phyloP scores from a whole-genome alignment of 768 basidiomycete genomes.

The Brasilioporus rufonigricans region DNA sequence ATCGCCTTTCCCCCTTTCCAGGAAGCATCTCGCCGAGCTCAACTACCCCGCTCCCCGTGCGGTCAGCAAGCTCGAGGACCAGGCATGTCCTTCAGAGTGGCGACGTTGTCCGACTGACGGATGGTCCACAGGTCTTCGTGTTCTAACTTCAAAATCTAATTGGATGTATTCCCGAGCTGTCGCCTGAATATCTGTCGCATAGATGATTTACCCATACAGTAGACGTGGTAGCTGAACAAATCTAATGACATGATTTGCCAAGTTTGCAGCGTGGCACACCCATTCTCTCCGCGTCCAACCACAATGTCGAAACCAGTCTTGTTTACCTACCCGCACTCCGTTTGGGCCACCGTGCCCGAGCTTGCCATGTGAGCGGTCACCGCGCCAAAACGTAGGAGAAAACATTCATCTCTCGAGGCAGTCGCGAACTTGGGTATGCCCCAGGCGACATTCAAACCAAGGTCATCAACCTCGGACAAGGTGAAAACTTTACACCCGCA shows the following conservation, averaged over 20 bases:
- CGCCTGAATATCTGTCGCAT: conserved; percentile 4
- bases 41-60: conserved; percentile 85
- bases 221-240: neutral
- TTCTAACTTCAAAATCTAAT: too few species aligned
- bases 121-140: conserved; percentile 36
- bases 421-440: conserved; percentile 45
- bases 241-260: neutral
- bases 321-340: too few species aligned
- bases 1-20: conserved; percentile 27
- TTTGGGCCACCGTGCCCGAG: conserved; percentile 42
- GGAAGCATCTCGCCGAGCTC: conserved; percentile 87
- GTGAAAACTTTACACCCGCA: conserved; percentile 46
- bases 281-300: conserved; percentile 37
- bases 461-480: conserved; percentile 42
- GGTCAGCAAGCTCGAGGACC: conserved; percentile 90
- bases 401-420: too few species aligned
- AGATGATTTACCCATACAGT: conserved; percentile 6
- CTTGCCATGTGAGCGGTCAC: conserved; percentile 46
- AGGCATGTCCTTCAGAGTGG: conserved; percentile 42
- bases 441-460: conserved; percentile 35
- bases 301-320: too few species aligned
- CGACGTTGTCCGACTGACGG: conserved; percentile 13
- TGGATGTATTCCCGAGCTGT: neutral
- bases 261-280: conserved; percentile 15
- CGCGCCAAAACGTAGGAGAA: too few species aligned